Evolutionary conservation across 495 filamentous ascomycete genomes (phyloP).

Genomic region (Lasiosphaeriaceae sp.): DNA sequence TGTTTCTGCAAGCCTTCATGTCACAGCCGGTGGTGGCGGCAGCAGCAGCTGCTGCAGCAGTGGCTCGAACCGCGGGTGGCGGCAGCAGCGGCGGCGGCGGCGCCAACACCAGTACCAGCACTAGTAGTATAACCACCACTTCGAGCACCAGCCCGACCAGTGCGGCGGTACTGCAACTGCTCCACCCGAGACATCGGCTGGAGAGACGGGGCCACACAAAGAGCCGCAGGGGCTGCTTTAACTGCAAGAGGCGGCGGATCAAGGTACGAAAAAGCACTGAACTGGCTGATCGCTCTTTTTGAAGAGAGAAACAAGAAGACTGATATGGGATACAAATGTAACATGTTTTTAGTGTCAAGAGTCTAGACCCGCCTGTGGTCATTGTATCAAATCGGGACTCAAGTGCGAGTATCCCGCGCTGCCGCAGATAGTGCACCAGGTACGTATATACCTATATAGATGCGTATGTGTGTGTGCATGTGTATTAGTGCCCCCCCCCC

Average conservation of each 20-base stretch:
- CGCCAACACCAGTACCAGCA: no score
- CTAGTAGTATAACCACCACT: no score
- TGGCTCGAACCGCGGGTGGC: not conserved
- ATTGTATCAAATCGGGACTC: slow-evolving; percentile 55
- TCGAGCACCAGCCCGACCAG: not conserved
- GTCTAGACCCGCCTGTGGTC: slow-evolving; percentile 52
- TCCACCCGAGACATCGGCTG: slow-evolving; percentile 16
- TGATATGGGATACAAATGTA: slow-evolving; percentile 1
- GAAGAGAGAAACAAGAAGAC: not conserved
- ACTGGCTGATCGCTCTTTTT: no score
- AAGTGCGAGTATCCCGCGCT: slow-evolving; percentile 54
- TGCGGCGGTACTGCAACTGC: no score
- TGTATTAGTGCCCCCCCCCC: no score
- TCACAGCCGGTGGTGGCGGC: not conserved
- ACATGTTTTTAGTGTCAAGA: slow-evolving; percentile 49
- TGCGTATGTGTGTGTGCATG: not conserved
- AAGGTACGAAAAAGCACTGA: slow-evolving; percentile 46
- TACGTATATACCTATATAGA: slow-evolving; percentile 7
- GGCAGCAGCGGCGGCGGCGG: not conserved
- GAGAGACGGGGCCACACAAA: slow-evolving; percentile 55
- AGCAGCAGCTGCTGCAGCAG: not conserved
- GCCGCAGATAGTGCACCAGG: slow-evolving; percentile 41
- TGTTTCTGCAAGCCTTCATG: not conserved
- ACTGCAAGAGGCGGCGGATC: slow-evolving; percentile 61
- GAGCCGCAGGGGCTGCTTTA: slow-evolving; percentile 59